Evolutionary conservation across 768 basidiomycete species (phyloP).

Genomic region (Suillus cothurnatus): DNA sequence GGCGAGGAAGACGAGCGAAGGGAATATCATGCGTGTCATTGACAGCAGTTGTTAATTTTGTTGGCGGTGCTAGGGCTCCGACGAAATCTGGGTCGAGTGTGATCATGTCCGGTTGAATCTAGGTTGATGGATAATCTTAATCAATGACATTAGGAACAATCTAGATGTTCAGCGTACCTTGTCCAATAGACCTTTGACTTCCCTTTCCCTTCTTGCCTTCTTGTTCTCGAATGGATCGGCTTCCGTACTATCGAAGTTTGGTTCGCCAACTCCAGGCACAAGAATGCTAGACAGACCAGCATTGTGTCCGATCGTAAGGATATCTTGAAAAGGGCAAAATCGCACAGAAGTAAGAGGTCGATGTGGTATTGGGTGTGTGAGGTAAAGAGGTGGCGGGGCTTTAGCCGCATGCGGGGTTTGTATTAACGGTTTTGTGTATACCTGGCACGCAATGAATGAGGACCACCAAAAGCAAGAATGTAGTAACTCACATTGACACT

Average conservation of each 20-base stretch:
- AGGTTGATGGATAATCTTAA: slow-evolving; percentile 5
- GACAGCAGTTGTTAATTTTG: slow-evolving; percentile 56
- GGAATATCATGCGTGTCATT: slow-evolving; percentile 52
- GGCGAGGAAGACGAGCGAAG: slow-evolving; percentile 73
- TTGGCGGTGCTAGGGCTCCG: slow-evolving; percentile 64
- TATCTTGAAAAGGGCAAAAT: slow-evolving; percentile 91
- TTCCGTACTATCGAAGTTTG: slow-evolving; percentile 92
- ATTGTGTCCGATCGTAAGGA: slow-evolving; percentile 77
- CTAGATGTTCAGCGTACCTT: slow-evolving; percentile 52
- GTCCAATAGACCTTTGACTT: slow-evolving; percentile 88
- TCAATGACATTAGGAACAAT: slow-evolving; percentile 4
- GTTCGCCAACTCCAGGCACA: slow-evolving; percentile 91
- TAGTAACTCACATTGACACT: slow-evolving; percentile 70
- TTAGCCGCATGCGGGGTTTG: slow-evolving; percentile 51
- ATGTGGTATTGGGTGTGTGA: slow-evolving; percentile 84
- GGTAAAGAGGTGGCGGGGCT: slow-evolving; percentile 76
- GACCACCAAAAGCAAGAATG: background rate
- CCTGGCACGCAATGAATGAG: slow-evolving; percentile 40
- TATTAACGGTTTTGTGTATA: slow-evolving; percentile 73
- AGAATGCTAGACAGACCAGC: slow-evolving; percentile 83
- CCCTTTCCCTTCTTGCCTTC: slow-evolving; percentile 81
- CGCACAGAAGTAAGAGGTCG: slow-evolving; percentile 73
- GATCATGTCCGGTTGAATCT: slow-evolving; percentile 95
- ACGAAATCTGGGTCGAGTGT: slow-evolving; percentile 78
- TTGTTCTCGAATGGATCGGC: slow-evolving; percentile 94